These are phyloP conservation scores for Metschnikowia chrysomelidarum DNA, from an alignment of 805 yeast genomes.

Conservation along the genomic window DNA sequence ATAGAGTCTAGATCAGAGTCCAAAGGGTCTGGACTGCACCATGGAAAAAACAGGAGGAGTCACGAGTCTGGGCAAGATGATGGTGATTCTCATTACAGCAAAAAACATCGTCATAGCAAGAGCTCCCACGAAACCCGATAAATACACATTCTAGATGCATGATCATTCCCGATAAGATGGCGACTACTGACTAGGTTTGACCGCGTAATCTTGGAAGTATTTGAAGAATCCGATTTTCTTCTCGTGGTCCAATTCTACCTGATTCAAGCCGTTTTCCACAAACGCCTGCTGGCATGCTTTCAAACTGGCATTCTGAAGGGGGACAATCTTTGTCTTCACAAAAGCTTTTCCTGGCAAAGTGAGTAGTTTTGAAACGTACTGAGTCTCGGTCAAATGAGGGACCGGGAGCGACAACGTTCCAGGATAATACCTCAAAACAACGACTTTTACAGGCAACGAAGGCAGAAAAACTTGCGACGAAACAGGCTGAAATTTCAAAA, in stretches of 20 bases:
- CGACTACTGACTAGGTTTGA: slow-evolving; percentile 5
- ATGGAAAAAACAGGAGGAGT: background rate
- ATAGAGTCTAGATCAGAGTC: background rate
- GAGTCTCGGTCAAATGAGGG: slow-evolving; percentile 23
- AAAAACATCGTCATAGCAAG: slow-evolving; percentile 7
- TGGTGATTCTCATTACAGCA: slow-evolving; percentile 1
- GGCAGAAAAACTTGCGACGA: slow-evolving; percentile 6
- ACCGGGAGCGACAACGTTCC: slow-evolving; percentile 35
- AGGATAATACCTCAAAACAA: slow-evolving; percentile 41
- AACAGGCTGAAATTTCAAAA: slow-evolving; percentile 53
- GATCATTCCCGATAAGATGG: background rate
- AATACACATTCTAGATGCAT: too few relatives aligned
- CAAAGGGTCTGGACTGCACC: too few relatives aligned
- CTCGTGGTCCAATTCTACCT: slow-evolving; percentile 29
- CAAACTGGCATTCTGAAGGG: slow-evolving; percentile 19
- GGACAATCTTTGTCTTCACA: slow-evolving; percentile 30
- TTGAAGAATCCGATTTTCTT: slow-evolving; percentile 31
- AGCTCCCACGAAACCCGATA: slow-evolving; percentile 1
- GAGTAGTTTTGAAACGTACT: slow-evolving; percentile 25
- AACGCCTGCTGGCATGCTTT: slow-evolving; percentile 26
- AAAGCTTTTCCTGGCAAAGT: slow-evolving; percentile 22
- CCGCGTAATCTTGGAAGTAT: slow-evolving; percentile 13
- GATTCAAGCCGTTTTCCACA: slow-evolving; percentile 32
- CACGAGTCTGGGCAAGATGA: background rate
- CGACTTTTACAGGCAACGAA: slow-evolving; percentile 29